Evolutionary conservation across 805 yeast genomes (phyloP).

Genomic region (Candida verbasci): DNA sequence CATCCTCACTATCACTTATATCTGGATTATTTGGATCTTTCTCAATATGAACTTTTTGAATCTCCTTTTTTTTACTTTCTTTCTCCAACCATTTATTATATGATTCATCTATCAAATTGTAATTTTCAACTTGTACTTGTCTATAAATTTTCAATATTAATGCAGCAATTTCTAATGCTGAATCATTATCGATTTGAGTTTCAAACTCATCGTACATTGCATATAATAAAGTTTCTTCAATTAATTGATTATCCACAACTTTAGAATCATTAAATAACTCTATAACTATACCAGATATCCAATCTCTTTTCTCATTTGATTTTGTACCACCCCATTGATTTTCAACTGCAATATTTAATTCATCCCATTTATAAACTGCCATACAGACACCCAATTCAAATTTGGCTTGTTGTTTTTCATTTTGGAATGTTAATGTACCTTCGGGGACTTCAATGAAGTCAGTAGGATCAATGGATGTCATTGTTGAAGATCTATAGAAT

Average conservation of each 20-base stretch:
- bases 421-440: constrained; percentile 42
- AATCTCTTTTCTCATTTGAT: constrained; percentile 86
- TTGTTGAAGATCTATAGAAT: too few relatives aligned
- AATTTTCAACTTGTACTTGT: constrained; percentile 54
- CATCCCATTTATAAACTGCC: constrained; percentile 90
- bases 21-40: constrained; percentile 65
- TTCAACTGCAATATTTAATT: constrained; percentile 80
- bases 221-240: constrained; percentile 80
- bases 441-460: constrained; percentile 53
- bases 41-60: constrained; percentile 41
- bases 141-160: constrained; percentile 62
- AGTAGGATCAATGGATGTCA: constrained; percentile 36
- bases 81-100: constrained; percentile 58
- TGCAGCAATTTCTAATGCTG: constrained; percentile 71
- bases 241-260: constrained; percentile 68
- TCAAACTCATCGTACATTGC: constrained; percentile 97
- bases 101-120: constrained; percentile 50
- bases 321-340: constrained; percentile 96
- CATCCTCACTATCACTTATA: constrained; percentile 43
- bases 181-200: constrained; percentile 80
- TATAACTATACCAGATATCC: constrained; percentile 81
- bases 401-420: constrained; percentile 71
- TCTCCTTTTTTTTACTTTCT: constrained; percentile 37
- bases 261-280: constrained; percentile 65
- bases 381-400: constrained; percentile 92